Evolutionary conservation across 495 filamentous ascomycete species (phyloP), one percentile per base, ranked within the genome.

Genomic region (Rhypophila decipiens): DNA sequence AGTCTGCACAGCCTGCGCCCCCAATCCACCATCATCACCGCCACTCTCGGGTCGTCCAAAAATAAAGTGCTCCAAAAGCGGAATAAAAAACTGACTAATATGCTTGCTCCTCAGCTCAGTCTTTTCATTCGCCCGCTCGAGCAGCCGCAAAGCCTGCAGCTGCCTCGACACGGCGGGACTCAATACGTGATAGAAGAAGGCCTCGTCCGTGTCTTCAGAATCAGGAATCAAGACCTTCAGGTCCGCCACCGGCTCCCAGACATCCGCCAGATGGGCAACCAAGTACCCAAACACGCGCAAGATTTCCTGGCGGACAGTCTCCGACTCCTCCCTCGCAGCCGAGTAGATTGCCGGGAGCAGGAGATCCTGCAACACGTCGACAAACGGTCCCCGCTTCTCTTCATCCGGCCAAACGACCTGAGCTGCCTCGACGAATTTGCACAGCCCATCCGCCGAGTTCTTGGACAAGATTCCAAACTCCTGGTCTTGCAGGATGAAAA

Each of bases 151-250:
- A 9, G 94, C 93, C 47, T 88, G 79, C 21, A 93, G 76, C 52
- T 94, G 87, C 53, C 89, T 82, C 46, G 93, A 85, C 37, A 90
- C 83, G 50, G 95, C 94, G 39, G 94, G 91, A 48, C 94, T 88
- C 12, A 97, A 74, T 34, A 96, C 78, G 52, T 96, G 95, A 64
- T 73, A 85, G 69, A 97, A 97, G 69, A 97, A 96, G 7, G 85
- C 93, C 2, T 96, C 88, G 33, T 95, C 81, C 4, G 72, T 65
- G 17, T 73, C 70, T 37, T 96, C 91, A 42, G 85, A 80, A 2
- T 74, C 79, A 27, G 83, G 79, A 24, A 91, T 78, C 19, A 98
- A 75, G 0, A 72, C 70, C 41, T 78, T 71, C 72, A 97, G 78
- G 59, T 95, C 94, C 24, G 75, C 70, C 34, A 96, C 77, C 36